Conservation (phyloP, 257 asterid genomes). For the Orobanche coerulescens region DNA sequence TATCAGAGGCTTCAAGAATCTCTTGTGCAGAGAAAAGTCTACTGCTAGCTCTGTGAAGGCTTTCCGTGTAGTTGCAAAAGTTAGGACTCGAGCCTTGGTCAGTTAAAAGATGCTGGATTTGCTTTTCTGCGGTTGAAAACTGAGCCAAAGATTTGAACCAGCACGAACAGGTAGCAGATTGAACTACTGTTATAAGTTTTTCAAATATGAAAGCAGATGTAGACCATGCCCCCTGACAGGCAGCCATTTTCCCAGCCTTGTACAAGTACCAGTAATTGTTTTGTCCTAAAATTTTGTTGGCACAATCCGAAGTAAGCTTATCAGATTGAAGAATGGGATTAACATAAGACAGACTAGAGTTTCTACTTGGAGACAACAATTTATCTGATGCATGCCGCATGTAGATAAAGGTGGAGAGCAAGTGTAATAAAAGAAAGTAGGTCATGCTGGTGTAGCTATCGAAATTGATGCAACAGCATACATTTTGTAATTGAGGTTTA, state of each 20-base stretch:
- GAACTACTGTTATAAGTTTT: conserved; percentile 38
- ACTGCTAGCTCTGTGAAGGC: conserved; percentile 36
- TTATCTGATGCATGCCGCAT: conserved; percentile 27
- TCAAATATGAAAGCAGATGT: conserved; percentile 64
- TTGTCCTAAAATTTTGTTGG: conserved; percentile 36
- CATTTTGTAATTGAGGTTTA: conserved; percentile 45
- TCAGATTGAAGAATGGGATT: conserved; percentile 41
- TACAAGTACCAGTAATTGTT: conserved; percentile 55
- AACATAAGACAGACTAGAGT: conserved; percentile 14
- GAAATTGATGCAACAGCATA: conserved; percentile 31
- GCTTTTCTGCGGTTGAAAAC: conserved; percentile 54
- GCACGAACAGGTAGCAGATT: conserved; percentile 39
- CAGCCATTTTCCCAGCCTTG: conserved; percentile 68
- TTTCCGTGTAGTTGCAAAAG: conserved; percentile 27
- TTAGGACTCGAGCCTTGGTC: conserved; percentile 23
- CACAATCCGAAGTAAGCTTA: conserved; percentile 35
- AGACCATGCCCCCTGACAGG: conserved; percentile 78
- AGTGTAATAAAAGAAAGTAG: conserved; percentile 47
- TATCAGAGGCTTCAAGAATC: conserved; percentile 39
- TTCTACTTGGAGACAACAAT: conserved; percentile 18
- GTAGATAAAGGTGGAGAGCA: conserved; percentile 24
- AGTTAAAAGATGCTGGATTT: conserved; percentile 38
- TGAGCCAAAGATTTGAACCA: conserved; percentile 67
- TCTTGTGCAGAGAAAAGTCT: conserved; percentile 36
- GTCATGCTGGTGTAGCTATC: conserved; percentile 29